A percentile compares a stretch with the other conserved stretches of the same genome.
Evolutionary conservation across 1,284 basidiomycete species (phyloP).

Genomic region (Melampsora allii-populina): DNA sequence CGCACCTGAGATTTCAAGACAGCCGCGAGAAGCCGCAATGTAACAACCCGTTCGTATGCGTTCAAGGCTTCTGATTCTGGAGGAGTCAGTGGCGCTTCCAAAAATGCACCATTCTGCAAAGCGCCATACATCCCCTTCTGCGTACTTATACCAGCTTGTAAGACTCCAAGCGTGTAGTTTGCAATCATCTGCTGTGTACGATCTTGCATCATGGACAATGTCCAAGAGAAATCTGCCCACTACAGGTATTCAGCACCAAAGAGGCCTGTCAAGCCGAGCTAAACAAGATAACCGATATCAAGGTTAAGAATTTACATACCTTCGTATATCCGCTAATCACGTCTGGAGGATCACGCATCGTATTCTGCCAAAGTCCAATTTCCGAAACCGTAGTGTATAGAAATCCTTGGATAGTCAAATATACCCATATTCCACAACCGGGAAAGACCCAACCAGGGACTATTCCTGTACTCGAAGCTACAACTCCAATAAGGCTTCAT

Average conservation of each 20-base stretch:
- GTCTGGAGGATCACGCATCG: conserved; percentile 27
- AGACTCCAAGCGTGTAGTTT: conserved; percentile 10
- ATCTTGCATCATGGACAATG: conserved; percentile 30
- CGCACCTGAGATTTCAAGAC: conserved; percentile 33
- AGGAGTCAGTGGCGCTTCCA: neutral
- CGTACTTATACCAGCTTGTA: conserved; percentile 42
- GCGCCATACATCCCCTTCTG: conserved; percentile 28
- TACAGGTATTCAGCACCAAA: neutral
- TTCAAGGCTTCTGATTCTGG: conserved; percentile 3
- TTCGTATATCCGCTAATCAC: conserved; percentile 43
- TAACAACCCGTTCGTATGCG: conserved; percentile 15
- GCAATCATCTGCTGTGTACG: conserved; percentile 17
- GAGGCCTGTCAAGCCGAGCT: neutral
- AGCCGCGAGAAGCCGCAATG: conserved; percentile 20
- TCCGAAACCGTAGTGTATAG: conserved; percentile 38
- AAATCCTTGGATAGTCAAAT: conserved; percentile 29
- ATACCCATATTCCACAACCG: conserved; percentile 35
- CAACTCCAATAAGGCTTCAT: neutral
- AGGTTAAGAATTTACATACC: conserved; percentile 7
- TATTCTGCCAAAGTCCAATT: conserved; percentile 34
- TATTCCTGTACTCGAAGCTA: conserved; percentile 26
- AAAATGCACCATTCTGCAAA: conserved; percentile 28
- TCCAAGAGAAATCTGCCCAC: conserved; percentile 41
- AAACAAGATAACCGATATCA: neutral
- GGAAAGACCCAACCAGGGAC: conserved; percentile 35